Percentiles rank a stretch among this genome's conserved stretches.
These are phyloP conservation scores for Moesziomyces aphidis DNA, from an alignment of 1,284 basidiomycete species.

Conservation along the genomic window DNA sequence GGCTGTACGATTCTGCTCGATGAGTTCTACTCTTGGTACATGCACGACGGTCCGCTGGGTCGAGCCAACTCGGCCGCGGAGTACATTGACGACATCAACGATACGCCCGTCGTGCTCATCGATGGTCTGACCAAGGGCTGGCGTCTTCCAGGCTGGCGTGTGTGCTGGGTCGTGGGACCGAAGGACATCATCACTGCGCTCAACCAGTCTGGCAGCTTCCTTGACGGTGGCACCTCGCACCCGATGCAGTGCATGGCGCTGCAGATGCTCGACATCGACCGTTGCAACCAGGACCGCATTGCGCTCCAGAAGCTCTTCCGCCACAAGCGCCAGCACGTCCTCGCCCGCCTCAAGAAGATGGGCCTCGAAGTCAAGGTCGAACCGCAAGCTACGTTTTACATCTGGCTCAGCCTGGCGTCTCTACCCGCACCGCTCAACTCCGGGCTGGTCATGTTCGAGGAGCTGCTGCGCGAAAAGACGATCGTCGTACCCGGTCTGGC, in stretches of 20 bases:
- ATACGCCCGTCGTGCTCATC: constrained; percentile 84
- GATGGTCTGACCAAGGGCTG: constrained; percentile 91
- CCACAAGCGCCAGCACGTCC: constrained; percentile 87
- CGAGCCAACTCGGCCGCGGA: constrained; percentile 83
- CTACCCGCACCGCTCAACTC: constrained; percentile 85
- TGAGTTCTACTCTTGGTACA: constrained; percentile 92
- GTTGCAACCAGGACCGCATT: constrained; percentile 78
- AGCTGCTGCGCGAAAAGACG: constrained; percentile 87
- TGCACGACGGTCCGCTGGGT: constrained; percentile 80
- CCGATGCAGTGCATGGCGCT: constrained; percentile 59
- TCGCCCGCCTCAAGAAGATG: constrained; percentile 81
- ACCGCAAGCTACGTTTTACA: constrained; percentile 75
- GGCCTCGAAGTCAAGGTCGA: constrained; percentile 47
- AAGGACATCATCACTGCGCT: constrained; percentile 58
- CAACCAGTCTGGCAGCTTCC: constrained; percentile 52
- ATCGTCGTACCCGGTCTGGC: constrained; percentile 87
- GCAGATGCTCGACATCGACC: constrained; percentile 69
- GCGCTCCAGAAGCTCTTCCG: constrained; percentile 79
- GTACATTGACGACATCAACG: constrained; percentile 85
- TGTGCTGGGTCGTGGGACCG: constrained; percentile 88
- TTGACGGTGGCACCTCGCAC: constrained; percentile 56
- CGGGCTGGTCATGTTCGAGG: constrained; percentile 94
- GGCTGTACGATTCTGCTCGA: constrained; percentile 85
- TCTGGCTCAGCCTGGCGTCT: constrained; percentile 86
- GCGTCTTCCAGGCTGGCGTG: constrained; percentile 62